A percentile compares a stretch with the other conserved stretches of the same genome.
These are phyloP conservation scores for Teratosphaeria epicoccoides DNA, from an alignment of 2,329 filamentous ascomycete species.

Conservation along the genomic window DNA sequence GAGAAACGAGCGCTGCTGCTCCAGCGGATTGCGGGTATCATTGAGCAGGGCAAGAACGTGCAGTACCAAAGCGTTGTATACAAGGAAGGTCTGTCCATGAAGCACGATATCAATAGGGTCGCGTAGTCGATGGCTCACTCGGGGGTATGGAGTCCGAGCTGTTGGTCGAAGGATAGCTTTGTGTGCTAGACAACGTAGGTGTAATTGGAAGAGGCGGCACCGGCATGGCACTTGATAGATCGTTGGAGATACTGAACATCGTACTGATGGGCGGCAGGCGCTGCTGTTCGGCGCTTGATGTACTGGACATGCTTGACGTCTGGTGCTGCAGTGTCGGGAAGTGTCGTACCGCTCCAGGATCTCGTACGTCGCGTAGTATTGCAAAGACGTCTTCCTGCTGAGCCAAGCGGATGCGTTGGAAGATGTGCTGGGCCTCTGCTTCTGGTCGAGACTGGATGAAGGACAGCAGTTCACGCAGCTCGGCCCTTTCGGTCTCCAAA, in stretches of 20 bases:
- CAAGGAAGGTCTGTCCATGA: neutral
- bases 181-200: neutral
- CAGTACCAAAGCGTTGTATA: neutral
- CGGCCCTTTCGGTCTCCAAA: constrained; percentile 21
- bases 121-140: neutral
- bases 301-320: neutral
- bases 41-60: neutral
- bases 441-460: constrained; percentile 20
- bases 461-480: constrained; percentile 19
- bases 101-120: neutral
- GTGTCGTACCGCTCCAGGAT: neutral
- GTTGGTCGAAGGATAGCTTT: neutral
- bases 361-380: constrained; percentile 9
- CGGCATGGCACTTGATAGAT: neutral
- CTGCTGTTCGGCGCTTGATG: neutral
- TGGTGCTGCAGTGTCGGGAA: neutral
- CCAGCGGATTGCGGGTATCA: constrained; percentile 6
- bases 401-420: constrained; percentile 18
- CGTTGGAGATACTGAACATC: constrained; percentile 3
- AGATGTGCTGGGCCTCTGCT: constrained; percentile 20
- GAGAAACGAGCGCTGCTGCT: constrained; percentile 1
- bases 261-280: constrained; percentile 5
- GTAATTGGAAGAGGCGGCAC: neutral
- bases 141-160: neutral
- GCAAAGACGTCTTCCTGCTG: constrained; percentile 15